Base-by-base conservation (phyloP, 164 flowering plant genomes). In the Vitis riparia region DNA sequence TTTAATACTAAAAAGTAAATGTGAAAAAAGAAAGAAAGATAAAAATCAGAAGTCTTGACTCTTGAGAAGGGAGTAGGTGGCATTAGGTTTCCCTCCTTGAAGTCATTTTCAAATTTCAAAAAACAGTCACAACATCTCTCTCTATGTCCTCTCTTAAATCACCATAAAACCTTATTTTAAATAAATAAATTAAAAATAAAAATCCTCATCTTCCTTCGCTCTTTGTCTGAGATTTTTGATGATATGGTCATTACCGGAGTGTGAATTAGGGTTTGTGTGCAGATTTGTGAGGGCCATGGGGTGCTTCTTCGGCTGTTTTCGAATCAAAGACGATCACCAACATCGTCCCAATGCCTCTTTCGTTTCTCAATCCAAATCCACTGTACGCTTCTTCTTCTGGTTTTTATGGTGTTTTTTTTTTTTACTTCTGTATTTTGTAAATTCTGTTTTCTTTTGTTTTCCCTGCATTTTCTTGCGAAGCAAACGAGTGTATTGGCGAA, bases 271-370 rank as follows among this genome's bases (percentile, higher is more conserved):
- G 74, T 49, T 70, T 15, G 3, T 70, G 13, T 62, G 56, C 60
- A 59, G 72, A 69, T 70, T 75, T 16, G 37, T 68, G 61, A 51
- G 65, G 60, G 72, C 75, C 19, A 90, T 90, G 94, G 91, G 88
- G 3, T 88, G 94, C 72, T 80, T 90, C 81, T 75, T 87, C 62
- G 84, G 77, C 7, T 88, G 94, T 76, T 87, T 90, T 50, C 85
- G 92, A 9, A 58, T 76, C 71, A 80, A 71, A 75, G 87, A 81
- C 58, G 83, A 77, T 5, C 70, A 70, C 15, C 63, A 59, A 17
- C 67, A 65, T 60, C 80, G 72, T 5, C 52, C 70, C 29, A 73
- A 61, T 11, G 0, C 74, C 32, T 67, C 85, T 48, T 75, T 67
- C 1, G 52, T 82, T 11, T 56, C 56, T 29, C 66, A 63, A 50